A percentile compares a stretch with the other conserved stretches of the same genome.
Conservation (phyloP, 2,329 filamentous ascomycete genomes). For the Colletotrichum acutatum region DNA sequence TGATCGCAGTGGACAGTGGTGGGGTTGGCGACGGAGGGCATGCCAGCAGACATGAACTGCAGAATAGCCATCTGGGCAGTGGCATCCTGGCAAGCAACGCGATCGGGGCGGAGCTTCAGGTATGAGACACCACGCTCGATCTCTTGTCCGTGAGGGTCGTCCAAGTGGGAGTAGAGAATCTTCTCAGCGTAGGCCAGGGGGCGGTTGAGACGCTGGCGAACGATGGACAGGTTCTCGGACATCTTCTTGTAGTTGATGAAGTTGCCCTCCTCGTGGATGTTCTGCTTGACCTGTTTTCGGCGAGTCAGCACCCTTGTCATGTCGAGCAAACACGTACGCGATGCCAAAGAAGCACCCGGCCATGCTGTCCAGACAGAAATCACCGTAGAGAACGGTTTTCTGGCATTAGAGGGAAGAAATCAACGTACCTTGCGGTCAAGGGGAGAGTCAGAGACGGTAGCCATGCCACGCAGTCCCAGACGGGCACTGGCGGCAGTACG, state of each 20-base stretch:
- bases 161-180: slow-evolving; percentile 16
- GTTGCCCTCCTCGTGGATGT: slow-evolving; percentile 94
- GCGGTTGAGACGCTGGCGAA: slow-evolving; percentile 88
- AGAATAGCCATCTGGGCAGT: slow-evolving; percentile 37
- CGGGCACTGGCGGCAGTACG: slow-evolving; percentile 65
- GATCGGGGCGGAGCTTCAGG: slow-evolving; percentile 21
- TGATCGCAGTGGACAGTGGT: slow-evolving; percentile 35
- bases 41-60: slow-evolving; percentile 35
- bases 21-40: slow-evolving; percentile 26
- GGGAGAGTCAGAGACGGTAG: slow-evolving; percentile 85
- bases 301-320: slow-evolving; percentile 9
- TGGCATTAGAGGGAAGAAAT: background rate
- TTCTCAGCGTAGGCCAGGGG: slow-evolving; percentile 33
- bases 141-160: background rate
- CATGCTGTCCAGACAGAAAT: background rate
- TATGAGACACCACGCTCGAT: slow-evolving; percentile 20
- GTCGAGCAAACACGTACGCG: background rate
- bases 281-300: slow-evolving; percentile 79
- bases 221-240: slow-evolving; percentile 95
- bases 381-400: too few species aligned
- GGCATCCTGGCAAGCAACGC: slow-evolving; percentile 35
- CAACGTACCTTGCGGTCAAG: slow-evolving; percentile 85
- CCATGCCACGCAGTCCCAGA: slow-evolving; percentile 77
- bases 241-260: slow-evolving; percentile 99
- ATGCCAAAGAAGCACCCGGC: background rate